Conservation (phyloP, 2,329 filamentous ascomycete genomes). For the Fusarium illudens region DNA sequence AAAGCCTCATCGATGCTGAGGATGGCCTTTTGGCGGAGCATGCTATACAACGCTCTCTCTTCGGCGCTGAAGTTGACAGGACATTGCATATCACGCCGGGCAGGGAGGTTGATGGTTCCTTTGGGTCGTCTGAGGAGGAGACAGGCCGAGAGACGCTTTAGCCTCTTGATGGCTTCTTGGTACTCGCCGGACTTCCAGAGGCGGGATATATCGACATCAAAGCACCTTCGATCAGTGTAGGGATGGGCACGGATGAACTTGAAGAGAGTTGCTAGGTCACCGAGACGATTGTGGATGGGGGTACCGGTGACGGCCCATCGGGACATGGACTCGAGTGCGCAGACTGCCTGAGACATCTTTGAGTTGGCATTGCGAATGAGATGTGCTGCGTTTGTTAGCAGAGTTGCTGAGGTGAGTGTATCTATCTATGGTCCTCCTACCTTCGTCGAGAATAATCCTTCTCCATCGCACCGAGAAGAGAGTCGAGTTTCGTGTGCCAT, state of each 20-base stretch:
- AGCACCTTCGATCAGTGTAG: slow-evolving; percentile 40
- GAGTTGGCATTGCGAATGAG: slow-evolving; percentile 28
- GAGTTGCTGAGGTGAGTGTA: not conserved
- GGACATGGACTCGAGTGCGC: slow-evolving; percentile 45
- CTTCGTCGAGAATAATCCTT: slow-evolving; percentile 33
- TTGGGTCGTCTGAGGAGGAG: slow-evolving; percentile 54
- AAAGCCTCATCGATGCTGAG: slow-evolving; percentile 48
- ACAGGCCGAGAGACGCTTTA: slow-evolving; percentile 50
- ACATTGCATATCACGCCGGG: slow-evolving; percentile 45
- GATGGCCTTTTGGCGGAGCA: slow-evolving; percentile 40
- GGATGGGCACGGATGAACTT: slow-evolving; percentile 55
- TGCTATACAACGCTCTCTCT: slow-evolving; percentile 50
- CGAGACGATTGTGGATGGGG: slow-evolving; percentile 57
- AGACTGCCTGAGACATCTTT: slow-evolving; percentile 45
- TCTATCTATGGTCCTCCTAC: not conserved
- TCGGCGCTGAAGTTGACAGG: slow-evolving; percentile 48
- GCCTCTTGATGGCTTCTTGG: slow-evolving; percentile 49
- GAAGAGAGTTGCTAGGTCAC: slow-evolving; percentile 53
- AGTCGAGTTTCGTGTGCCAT: slow-evolving; percentile 1
- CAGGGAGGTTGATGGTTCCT: slow-evolving; percentile 50
- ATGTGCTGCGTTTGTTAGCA: slow-evolving; percentile 13
- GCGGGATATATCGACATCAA: slow-evolving; percentile 28
- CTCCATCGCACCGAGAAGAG: slow-evolving; percentile 50
- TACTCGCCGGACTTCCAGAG: slow-evolving; percentile 51
- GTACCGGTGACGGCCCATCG: slow-evolving; percentile 61